These are phyloP conservation scores for Coniochaeta sp. DNA, from an alignment of 2,329 filamentous ascomycete species.

Conservation along the genomic window DNA sequence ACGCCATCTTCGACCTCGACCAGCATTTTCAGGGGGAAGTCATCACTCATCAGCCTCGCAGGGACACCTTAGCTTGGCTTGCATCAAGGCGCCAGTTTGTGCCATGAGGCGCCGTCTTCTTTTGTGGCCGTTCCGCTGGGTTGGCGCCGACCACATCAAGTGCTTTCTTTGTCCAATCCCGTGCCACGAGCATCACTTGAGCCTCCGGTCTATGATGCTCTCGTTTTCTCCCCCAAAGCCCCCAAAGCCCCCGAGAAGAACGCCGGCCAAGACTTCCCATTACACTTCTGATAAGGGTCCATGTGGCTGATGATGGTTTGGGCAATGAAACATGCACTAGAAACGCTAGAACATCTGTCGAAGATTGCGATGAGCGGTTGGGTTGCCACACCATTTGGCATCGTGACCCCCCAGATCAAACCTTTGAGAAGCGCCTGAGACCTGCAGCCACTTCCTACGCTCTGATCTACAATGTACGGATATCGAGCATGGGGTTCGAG, in stretches of 20 bases:
- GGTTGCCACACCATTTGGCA: not conserved
- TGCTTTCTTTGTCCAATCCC: too few species aligned
- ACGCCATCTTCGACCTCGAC: too few species aligned
- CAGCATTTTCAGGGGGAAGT: too few species aligned
- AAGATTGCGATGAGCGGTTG: not conserved
- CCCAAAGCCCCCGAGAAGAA: too few species aligned
- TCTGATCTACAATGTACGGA: too few species aligned
- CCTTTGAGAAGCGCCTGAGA: not conserved
- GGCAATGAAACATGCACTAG: not conserved
- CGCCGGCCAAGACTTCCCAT: too few species aligned
- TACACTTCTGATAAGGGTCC: too few species aligned
- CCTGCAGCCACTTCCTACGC: not conserved
- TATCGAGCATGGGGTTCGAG: not conserved
- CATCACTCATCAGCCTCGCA: too few species aligned
- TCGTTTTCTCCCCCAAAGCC: too few species aligned
- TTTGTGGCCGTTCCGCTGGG: not conserved
- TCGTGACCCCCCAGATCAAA: not conserved
- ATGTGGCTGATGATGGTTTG: not conserved
- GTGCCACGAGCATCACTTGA: too few species aligned
- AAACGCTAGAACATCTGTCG: not conserved
- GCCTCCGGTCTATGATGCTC: too few species aligned
- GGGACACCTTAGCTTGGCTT: not conserved
- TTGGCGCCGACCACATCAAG: not conserved
- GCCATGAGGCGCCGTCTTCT: not conserved
- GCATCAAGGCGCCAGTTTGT: not conserved